A percentile compares a stretch with the other conserved stretches of the same genome.
These are phyloP conservation scores for Lunasporangiospora selenospora DNA, from an alignment of 192 early-diverging fungal genomes.

Conservation along the genomic window DNA sequence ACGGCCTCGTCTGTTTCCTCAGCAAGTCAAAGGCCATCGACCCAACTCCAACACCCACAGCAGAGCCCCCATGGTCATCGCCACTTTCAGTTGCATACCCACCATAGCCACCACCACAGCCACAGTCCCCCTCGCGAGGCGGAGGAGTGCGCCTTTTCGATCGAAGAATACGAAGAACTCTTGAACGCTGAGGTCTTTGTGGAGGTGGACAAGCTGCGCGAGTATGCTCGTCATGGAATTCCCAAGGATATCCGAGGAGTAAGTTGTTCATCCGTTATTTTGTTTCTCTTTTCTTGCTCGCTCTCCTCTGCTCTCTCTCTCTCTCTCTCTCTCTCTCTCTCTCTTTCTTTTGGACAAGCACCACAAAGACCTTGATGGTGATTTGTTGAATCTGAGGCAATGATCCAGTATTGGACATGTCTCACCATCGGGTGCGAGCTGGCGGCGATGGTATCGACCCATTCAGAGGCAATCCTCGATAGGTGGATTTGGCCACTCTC, in stretches of 20 bases:
- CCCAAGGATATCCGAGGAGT: constrained; percentile 75
- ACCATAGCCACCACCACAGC: background rate
- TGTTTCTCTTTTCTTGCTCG: constrained; percentile 1
- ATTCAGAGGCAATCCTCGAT: no score
- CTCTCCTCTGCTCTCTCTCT: background rate
- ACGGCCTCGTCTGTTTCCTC: background rate
- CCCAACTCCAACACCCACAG: background rate
- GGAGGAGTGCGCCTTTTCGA: no score
- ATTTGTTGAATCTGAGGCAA: no score
- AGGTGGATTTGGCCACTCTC: no score
- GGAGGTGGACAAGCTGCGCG: constrained; percentile 78
- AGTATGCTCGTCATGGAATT: constrained; percentile 77
- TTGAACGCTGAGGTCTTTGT: constrained; percentile 80
- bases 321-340: background rate
- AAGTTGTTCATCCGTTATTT: constrained; percentile 18
- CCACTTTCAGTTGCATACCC: no score
- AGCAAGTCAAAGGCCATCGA: no score
- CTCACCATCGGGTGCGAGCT: no score
- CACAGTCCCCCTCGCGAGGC: background rate
- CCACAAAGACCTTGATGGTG: no score
- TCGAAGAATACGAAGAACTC: constrained; percentile 75
- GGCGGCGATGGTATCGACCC: no score
- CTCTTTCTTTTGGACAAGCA: no score
- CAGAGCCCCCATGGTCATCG: constrained; percentile 15
- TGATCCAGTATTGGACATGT: no score